Evolutionary conservation across 495 filamentous ascomycete species (phyloP).

Genomic region (Friedmanniomyces endolithicus): DNA sequence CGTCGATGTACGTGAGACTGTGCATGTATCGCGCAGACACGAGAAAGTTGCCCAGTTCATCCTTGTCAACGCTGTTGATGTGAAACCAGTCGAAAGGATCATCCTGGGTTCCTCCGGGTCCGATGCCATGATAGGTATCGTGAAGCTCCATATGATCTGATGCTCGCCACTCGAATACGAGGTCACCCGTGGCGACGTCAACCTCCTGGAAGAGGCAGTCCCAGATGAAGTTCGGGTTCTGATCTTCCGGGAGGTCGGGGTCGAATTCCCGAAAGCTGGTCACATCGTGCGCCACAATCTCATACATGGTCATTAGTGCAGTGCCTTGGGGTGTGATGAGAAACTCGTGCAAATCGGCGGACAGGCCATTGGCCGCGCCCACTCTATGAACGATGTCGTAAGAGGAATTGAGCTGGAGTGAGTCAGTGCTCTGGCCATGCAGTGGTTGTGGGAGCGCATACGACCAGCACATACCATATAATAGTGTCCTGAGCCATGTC

Average conservation of each 20-base stretch:
- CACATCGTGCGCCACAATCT: slow-evolving; percentile 8
- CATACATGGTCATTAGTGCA: slow-evolving; percentile 23
- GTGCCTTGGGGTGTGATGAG: slow-evolving; percentile 19
- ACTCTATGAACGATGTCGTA: slow-evolving; percentile 16
- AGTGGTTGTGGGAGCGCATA: neutral
- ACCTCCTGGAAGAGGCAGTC: slow-evolving; percentile 26
- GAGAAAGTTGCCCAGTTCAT: slow-evolving; percentile 25
- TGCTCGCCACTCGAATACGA: slow-evolving; percentile 34
- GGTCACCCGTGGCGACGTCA: slow-evolving; percentile 20
- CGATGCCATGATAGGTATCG: slow-evolving; percentile 19
- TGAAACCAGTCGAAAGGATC: slow-evolving; percentile 27
- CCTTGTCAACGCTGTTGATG: slow-evolving; percentile 30
- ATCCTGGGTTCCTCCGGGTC: slow-evolving; percentile 6
- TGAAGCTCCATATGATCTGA: slow-evolving; percentile 28
- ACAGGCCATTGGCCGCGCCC: slow-evolving; percentile 9
- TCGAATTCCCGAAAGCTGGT: slow-evolving; percentile 7
- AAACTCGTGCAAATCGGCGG: slow-evolving; percentile 21
- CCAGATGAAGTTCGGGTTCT: slow-evolving; percentile 22
- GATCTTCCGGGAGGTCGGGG: neutral
- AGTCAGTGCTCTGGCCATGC: neutral
- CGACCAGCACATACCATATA: slow-evolving; percentile 34
- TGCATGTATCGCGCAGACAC: slow-evolving; percentile 22
- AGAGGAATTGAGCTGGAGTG: slow-evolving; percentile 9
- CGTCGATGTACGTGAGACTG: slow-evolving; percentile 24
- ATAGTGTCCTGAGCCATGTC: slow-evolving; percentile 38